These are phyloP conservation scores for Carex myosuroides DNA, from an alignment of 176 grass and related monocot genomes.

Conservation along the genomic window DNA sequence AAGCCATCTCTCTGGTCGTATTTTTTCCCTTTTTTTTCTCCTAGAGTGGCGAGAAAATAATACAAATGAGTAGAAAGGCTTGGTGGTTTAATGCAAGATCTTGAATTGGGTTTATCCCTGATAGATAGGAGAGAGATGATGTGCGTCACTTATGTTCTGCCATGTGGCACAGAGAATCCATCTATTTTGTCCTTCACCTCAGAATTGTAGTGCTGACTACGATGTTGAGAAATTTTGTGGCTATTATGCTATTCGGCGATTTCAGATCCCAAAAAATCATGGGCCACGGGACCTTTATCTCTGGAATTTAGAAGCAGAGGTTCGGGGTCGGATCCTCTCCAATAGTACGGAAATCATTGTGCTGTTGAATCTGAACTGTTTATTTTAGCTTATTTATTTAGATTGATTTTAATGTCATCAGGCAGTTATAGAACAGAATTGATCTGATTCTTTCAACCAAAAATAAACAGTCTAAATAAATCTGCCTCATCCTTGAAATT, in stretches of 20 bases:
- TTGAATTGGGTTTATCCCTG: constrained; percentile 24
- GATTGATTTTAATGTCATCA: not conserved
- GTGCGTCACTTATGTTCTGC: constrained; percentile 28
- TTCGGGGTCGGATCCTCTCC: not conserved
- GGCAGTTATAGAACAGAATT: not conserved
- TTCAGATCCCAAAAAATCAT: constrained; percentile 12
- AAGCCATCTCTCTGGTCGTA: constrained; percentile 38
- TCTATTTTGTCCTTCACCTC: constrained; percentile 25
- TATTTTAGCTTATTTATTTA: not conserved
- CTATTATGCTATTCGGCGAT: not conserved
- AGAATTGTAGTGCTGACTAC: constrained; percentile 38
- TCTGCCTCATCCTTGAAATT: not conserved
- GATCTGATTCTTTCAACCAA: not conserved
- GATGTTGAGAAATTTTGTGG: constrained; percentile 19
- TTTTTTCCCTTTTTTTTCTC: not conserved
- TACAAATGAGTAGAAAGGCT: constrained; percentile 19
- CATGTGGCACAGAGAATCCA: constrained; percentile 76
- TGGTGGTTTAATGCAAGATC: constrained; percentile 46
- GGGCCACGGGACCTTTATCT: not conserved
- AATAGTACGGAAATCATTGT: not conserved
- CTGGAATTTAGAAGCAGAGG: not conserved
- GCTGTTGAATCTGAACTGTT: not conserved
- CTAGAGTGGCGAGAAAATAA: constrained; percentile 1
- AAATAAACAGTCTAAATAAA: not conserved
- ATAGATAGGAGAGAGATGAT: constrained; percentile 53